Conservation (phyloP, 768 basidiomycete species). For the Saitozyma sp. region DNA sequence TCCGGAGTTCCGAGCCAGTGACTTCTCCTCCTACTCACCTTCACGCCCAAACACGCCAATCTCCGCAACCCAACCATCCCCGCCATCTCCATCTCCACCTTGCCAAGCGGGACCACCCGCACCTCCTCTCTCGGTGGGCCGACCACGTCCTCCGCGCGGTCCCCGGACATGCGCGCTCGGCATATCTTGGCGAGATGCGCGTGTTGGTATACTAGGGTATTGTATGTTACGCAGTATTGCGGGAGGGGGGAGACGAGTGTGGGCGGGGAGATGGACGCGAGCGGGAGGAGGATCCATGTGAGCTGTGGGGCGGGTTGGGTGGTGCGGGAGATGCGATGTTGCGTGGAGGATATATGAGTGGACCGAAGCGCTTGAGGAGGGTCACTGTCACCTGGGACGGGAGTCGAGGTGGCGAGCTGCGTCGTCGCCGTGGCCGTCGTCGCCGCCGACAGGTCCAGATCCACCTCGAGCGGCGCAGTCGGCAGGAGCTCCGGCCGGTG, state of each 20-base stretch:
- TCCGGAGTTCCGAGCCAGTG: not conserved
- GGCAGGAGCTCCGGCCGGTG: slow-evolving; percentile 10
- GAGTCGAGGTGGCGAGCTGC: too few species aligned
- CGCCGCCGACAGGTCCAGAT: not conserved
- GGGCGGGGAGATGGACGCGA: slow-evolving; percentile 42
- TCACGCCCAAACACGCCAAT: slow-evolving; percentile 43
- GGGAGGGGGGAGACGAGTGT: slow-evolving; percentile 45
- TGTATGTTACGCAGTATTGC: slow-evolving; percentile 46
- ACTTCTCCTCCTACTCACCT: slow-evolving; percentile 24
- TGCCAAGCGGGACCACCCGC: slow-evolving; percentile 41
- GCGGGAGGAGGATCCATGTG: slow-evolving; percentile 40
- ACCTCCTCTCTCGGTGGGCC: slow-evolving; percentile 36
- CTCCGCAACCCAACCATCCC: slow-evolving; percentile 41
- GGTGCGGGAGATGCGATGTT: not conserved
- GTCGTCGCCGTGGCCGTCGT: not conserved
- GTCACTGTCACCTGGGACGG: not conserved
- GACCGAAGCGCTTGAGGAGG: not conserved
- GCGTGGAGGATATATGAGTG: not conserved
- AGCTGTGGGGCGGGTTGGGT: slow-evolving; percentile 13
- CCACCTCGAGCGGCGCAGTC: slow-evolving; percentile 21
- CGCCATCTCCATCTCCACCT: slow-evolving; percentile 45
- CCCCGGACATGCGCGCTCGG: slow-evolving; percentile 12
- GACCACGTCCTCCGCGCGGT: slow-evolving; percentile 17
- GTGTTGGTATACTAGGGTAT: slow-evolving; percentile 45
- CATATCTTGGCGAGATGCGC: slow-evolving; percentile 25